Conservation (phyloP, 139 green algal genomes). For the Tetraselmis chui region DNA sequence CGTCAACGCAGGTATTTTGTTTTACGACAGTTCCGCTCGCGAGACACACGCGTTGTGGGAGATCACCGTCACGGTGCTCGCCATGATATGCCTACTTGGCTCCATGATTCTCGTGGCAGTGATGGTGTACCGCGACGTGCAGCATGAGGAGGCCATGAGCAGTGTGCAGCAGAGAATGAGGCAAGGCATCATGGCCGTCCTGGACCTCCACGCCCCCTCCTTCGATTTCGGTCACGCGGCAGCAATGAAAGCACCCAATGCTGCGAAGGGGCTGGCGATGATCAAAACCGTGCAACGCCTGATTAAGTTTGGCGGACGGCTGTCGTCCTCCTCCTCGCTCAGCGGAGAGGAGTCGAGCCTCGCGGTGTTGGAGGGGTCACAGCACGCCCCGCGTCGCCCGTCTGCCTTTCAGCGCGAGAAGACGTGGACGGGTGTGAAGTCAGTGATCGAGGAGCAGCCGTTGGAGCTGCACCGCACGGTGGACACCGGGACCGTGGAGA, state of each 20-base stretch:
- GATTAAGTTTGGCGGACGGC: background rate
- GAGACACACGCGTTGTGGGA: background rate
- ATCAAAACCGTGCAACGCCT: background rate
- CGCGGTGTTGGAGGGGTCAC: no score
- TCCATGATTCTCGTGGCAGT: background rate
- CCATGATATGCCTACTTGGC: background rate
- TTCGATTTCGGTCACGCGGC: background rate
- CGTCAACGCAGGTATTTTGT: background rate
- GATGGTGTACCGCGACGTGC: background rate
- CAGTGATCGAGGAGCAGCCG: background rate
- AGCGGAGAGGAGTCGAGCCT: background rate
- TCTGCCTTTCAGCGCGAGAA: background rate
- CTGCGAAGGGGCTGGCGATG: background rate
- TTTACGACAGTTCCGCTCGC: background rate
- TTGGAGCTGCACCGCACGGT: background rate
- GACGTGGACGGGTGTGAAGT: background rate
- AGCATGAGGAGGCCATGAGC: background rate
- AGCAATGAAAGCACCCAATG: background rate
- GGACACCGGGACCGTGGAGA: background rate
- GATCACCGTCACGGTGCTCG: background rate
- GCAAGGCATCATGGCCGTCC: background rate
- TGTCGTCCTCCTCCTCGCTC: background rate
- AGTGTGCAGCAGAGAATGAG: background rate
- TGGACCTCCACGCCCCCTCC: background rate
- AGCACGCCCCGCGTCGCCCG: no score